Base-by-base conservation (phyloP, 805 yeast genomes). In the Nakazawaea wyomingensis region DNA sequence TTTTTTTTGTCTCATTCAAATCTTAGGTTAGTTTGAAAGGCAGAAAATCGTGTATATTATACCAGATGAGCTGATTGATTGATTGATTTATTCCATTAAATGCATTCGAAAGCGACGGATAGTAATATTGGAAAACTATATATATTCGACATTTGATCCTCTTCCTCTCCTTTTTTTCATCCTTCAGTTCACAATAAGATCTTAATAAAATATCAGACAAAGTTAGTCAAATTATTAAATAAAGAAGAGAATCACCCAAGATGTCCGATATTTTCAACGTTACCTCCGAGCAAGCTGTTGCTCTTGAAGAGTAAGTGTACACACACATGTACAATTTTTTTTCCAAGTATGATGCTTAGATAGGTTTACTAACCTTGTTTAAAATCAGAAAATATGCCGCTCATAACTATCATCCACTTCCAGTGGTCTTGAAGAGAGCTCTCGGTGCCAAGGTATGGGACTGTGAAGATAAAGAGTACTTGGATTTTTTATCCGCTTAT, bases 401-500 rank as follows among this genome's bases (percentile, higher is more conserved):
- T 24, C 97, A 90, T 69, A 91, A 91, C 72, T 91, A 91, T 70
- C 96, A 88, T 66, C 97, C 98, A 40, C 69, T 91, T 50, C 98
- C 98, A 10, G 96, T 91, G 47, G 97, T 91, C 13, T 85, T 91
- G 66, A 74, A 85, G 56, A 80, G 74, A 56, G 98, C 96, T 13
- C 51, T 62, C 47, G 98, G 98, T 39, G 96, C 96, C 21, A 83
- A 86, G 51, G 96, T 91, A 18, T 91, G 96, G 96, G 98, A 91
- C 62, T 96, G 97, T 6, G 98, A 91, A 66, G 97, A 96, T 51
- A 86, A 82, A 31, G 90, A 89, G 61, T 91, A 90, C 64, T 69
- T 91, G 51, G 98, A 91, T 64, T 91, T 91, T 59, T 69, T 91
- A 48, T 84, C 95, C 14, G 97, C 97, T 10, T 91, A 91, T 66